These are phyloP conservation scores for Ascochyta rabiei DNA, from an alignment of 2,329 filamentous ascomycete species.

Conservation along the genomic window DNA sequence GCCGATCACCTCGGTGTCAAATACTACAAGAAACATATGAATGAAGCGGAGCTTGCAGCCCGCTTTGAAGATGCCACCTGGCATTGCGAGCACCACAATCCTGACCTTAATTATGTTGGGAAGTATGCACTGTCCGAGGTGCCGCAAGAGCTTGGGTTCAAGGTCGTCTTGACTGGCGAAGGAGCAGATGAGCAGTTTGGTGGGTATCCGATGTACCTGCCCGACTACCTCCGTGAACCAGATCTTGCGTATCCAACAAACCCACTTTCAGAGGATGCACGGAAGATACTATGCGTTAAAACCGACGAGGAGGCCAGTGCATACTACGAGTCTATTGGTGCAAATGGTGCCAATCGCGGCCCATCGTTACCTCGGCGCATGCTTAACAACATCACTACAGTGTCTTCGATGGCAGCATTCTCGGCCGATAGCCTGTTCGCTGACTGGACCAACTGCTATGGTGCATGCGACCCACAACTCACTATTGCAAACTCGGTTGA, in stretches of 20 bases:
- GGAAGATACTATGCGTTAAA: conserved; percentile 11
- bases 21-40: conserved; percentile 51
- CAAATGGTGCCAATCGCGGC: conserved; percentile 28
- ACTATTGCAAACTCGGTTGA: conserved; percentile 36
- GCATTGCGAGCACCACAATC: conserved; percentile 53
- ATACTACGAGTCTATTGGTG: conserved; percentile 30
- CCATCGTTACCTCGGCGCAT: conserved; percentile 41
- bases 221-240: conserved; percentile 57
- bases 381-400: conserved; percentile 50
- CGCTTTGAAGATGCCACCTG: conserved; percentile 54
- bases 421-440: conserved; percentile 42
- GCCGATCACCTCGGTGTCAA: conserved; percentile 55
- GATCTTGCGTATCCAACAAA: conserved; percentile 40
- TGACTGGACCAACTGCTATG: conserved; percentile 40
- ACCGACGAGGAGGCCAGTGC: conserved; percentile 14
- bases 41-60: conserved; percentile 51
- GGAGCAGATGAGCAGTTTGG: conserved; percentile 61
- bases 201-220: conserved; percentile 56
- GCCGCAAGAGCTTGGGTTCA: conserved; percentile 54
- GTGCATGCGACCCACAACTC: conserved; percentile 38
- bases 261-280: conserved; percentile 7
- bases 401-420: conserved; percentile 45
- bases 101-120: conserved; percentile 60
- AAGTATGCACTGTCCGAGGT: conserved; percentile 57
- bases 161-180: conserved; percentile 61